These are phyloP conservation scores for Westerdykella ornata DNA, from an alignment of 2,329 filamentous ascomycete species.

Conservation along the genomic window DNA sequence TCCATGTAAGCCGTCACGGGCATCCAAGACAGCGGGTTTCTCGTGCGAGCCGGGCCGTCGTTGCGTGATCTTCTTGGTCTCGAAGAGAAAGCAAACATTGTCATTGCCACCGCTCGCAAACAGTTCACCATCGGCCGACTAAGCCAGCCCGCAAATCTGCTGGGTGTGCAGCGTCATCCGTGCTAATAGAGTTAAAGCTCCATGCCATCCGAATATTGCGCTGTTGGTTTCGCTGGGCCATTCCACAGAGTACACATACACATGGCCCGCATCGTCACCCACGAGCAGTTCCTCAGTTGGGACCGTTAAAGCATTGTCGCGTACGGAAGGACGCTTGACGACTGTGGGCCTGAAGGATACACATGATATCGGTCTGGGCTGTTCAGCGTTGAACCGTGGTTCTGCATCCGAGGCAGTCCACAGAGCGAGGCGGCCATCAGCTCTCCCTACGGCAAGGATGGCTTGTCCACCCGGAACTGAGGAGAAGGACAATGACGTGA, in stretches of 20 bases:
- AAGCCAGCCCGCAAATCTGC: slow-evolving; percentile 89
- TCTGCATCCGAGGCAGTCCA: slow-evolving; percentile 67
- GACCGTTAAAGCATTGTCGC: slow-evolving; percentile 47
- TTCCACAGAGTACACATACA: slow-evolving; percentile 87
- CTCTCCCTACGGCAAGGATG: slow-evolving; percentile 79
- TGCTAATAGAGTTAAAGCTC: slow-evolving; percentile 69
- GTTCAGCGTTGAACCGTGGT: slow-evolving; percentile 67
- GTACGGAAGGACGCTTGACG: slow-evolving; percentile 46
- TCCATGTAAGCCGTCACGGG: slow-evolving; percentile 22
- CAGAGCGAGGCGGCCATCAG: slow-evolving; percentile 67
- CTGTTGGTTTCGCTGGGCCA: slow-evolving; percentile 58
- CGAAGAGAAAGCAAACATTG: slow-evolving; percentile 78
- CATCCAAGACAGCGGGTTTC: slow-evolving; percentile 12
- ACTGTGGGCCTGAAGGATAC: slow-evolving; percentile 69
- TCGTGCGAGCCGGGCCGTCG: background rate
- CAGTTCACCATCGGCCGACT: slow-evolving; percentile 66
- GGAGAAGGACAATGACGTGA: slow-evolving; percentile 88
- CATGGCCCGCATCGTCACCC: slow-evolving; percentile 72
- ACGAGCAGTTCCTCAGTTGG: slow-evolving; percentile 77
- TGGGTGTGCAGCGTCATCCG: slow-evolving; percentile 74
- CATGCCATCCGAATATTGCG: slow-evolving; percentile 68
- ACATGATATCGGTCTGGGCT: slow-evolving; percentile 68
- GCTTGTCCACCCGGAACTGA: slow-evolving; percentile 66
- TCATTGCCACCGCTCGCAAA: slow-evolving; percentile 92
- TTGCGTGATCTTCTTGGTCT: slow-evolving; percentile 55